These are phyloP conservation scores for Ogataea trehalophila DNA, from an alignment of 805 yeast genomes.

Conservation along the genomic window DNA sequence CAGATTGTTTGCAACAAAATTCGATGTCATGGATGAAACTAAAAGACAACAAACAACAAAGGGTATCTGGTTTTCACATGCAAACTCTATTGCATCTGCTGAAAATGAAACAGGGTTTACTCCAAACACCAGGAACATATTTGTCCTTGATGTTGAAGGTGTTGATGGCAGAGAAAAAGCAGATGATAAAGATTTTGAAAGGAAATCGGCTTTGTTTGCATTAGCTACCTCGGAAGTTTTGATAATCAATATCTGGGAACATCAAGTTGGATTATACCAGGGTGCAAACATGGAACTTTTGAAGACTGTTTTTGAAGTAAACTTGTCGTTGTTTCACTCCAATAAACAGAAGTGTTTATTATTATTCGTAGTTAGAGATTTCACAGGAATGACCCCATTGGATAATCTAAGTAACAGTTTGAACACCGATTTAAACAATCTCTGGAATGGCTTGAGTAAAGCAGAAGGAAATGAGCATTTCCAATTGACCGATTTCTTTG, in stretches of 20 bases:
- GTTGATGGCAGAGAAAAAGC: conserved; percentile 98
- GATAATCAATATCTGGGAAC: conserved; percentile 94
- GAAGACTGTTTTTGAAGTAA: conserved; percentile 95
- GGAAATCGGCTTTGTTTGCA: conserved; percentile 94
- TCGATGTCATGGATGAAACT: conserved; percentile 89
- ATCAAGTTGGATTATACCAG: conserved; percentile 93
- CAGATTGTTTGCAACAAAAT: conserved; percentile 75
- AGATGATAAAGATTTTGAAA: conserved; percentile 96
- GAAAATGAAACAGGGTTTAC: conserved; percentile 8
- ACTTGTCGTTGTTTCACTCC: conserved; percentile 75
- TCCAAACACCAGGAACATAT: conserved; percentile 35
- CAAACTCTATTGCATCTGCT: conserved; percentile 34
- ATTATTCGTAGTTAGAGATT: conserved; percentile 89
- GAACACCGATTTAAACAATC: conserved; percentile 61
- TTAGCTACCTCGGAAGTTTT: conserved; percentile 85
- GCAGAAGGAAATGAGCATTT: conserved; percentile 59
- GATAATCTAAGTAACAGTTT: conserved; percentile 65
- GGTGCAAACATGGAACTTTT: conserved; percentile 96
- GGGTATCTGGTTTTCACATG: conserved; percentile 73
- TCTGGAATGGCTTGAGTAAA: conserved; percentile 76
- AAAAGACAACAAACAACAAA: conserved; percentile 87
- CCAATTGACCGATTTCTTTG: conserved; percentile 72
- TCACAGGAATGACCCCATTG: conserved; percentile 81
- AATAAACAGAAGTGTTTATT: conserved; percentile 54
- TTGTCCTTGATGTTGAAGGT: conserved; percentile 97